Base-by-base conservation (phyloP, 257 asterid species). In the Fraxinus pennsylvanica region DNA sequence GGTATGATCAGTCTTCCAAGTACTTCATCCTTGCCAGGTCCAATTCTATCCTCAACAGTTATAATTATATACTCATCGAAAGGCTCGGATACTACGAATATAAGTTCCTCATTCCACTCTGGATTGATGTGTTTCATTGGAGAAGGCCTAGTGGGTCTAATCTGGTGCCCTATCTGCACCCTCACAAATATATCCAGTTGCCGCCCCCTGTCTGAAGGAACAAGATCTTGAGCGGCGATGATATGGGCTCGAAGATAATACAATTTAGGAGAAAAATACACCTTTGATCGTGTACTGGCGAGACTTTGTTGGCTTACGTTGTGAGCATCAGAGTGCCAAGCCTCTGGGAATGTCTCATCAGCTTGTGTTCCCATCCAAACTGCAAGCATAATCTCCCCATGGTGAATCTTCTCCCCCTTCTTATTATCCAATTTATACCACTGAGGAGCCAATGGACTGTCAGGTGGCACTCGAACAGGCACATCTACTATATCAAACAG, bases 301-400 rank as follows among this genome's bases (percentile, higher is more conserved):
- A 92, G 82, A 70, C 67, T 83, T n/a, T 88, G 90, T 68, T 91
- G 94, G 79, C 85, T 90, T 19, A 91, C 80, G 63, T 81, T 71
- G 43, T 92, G 94, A 82, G 98, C 97, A 72, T 92, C 97, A 10
- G 97, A 91, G 72, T 94, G 97, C 97, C 97, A 92, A 9, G 97
- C 98, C 30, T 92, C 93, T 0, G 97, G 97, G 69, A 92, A 94
- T 9, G 96, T 86, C 86, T 94, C 98, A 41, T 94, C 98, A 6
- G 98, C 98, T 78, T 94, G 98, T 43, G 98, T 94, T 79, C 98
- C 97, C 88, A 88, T 89, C 98, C 98, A 94, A 77, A 92, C 91
- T 0, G 97, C 97, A 52, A 94, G 91, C 98, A 94, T 92, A 66
- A 94, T 75, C 78, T 92, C 97, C 38, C 98, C 98, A 1, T 81